These are phyloP conservation scores for Dalbergia cultrata DNA, from an alignment of 306 rosid species.

Conservation along the genomic window DNA sequence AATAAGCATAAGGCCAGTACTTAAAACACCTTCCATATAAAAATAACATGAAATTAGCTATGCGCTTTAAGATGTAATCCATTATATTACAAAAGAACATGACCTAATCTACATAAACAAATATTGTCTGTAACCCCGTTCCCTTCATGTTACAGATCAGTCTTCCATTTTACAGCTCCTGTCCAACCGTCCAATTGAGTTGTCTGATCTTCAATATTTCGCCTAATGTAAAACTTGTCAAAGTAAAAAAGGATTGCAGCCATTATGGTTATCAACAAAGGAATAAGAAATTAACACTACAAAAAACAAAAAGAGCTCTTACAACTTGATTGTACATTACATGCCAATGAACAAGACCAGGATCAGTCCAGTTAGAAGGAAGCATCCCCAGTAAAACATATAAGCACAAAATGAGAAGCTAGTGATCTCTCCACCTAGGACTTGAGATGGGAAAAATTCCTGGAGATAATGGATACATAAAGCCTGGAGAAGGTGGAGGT, in stretches of 20 bases:
- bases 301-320: slow-evolving; percentile 47
- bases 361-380: slow-evolving; percentile 46
- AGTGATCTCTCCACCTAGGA: slow-evolving; percentile 90
- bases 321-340: slow-evolving; percentile 59
- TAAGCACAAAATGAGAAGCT: slow-evolving; percentile 51
- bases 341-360: slow-evolving; percentile 51
- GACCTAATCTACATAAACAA: slow-evolving; percentile 57
- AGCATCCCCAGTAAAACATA: slow-evolving; percentile 45
- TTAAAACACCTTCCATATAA: slow-evolving; percentile 47
- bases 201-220: slow-evolving; percentile 60
- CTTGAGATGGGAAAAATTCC: slow-evolving; percentile 79
- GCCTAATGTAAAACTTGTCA: slow-evolving; percentile 64
- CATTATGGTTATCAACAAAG: slow-evolving; percentile 52
- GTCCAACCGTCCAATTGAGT: slow-evolving; percentile 61
- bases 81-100: slow-evolving; percentile 61
- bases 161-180: slow-evolving; percentile 67
- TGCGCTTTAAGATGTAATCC: slow-evolving; percentile 54
- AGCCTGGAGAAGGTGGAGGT: slow-evolving; percentile 88
- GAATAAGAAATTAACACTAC: slow-evolving; percentile 53
- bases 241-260: slow-evolving; percentile 56
- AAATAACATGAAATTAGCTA: slow-evolving; percentile 51
- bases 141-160: slow-evolving; percentile 66
- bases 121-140: slow-evolving; percentile 61
- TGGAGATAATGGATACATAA: slow-evolving; percentile 78
- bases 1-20: slow-evolving; percentile 33